Conservation (phyloP, 2,329 filamentous ascomycete genomes). For the Cephalotrichum gorgonifer region DNA sequence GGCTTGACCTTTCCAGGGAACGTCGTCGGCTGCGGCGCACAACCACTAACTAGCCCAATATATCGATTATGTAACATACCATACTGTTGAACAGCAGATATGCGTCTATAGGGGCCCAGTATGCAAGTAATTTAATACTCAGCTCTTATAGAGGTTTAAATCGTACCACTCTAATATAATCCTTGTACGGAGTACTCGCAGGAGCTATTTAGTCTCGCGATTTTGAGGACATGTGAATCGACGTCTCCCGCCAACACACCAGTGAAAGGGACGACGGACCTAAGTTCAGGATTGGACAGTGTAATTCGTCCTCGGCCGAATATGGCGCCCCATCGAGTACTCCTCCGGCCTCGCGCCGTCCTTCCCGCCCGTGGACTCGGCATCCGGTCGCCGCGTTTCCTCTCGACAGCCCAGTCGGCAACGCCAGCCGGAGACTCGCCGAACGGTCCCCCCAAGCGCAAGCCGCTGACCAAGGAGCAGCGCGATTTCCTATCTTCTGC, state of each 20-base stretch:
- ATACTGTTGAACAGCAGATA: background rate
- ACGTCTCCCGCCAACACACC: background rate
- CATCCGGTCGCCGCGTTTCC: background rate
- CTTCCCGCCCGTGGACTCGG: background rate
- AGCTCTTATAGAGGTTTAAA: no score
- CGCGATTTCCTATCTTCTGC: conserved; percentile 67
- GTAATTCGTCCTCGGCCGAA: background rate
- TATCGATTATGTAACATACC: background rate
- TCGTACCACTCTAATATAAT: conserved; percentile 3
- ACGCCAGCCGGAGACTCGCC: conserved; percentile 3
- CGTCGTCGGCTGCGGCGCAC: conserved; percentile 1
- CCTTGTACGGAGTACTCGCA: no score
- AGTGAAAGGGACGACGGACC: background rate
- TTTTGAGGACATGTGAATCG: background rate
- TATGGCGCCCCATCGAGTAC: background rate
- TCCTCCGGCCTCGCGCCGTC: conserved; percentile 1
- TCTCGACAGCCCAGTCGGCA: background rate
- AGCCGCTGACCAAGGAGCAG: conserved; percentile 59
- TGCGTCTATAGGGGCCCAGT: background rate
- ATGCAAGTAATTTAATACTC: background rate
- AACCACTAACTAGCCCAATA: background rate
- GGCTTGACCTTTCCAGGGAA: background rate
- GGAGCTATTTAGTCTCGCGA: background rate
- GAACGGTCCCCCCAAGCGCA: conserved; percentile 28
- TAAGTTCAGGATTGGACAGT: background rate